phyloP scores from a whole-genome alignment of 2,329 filamentous ascomycete species.

The Didymella sp. region DNA sequence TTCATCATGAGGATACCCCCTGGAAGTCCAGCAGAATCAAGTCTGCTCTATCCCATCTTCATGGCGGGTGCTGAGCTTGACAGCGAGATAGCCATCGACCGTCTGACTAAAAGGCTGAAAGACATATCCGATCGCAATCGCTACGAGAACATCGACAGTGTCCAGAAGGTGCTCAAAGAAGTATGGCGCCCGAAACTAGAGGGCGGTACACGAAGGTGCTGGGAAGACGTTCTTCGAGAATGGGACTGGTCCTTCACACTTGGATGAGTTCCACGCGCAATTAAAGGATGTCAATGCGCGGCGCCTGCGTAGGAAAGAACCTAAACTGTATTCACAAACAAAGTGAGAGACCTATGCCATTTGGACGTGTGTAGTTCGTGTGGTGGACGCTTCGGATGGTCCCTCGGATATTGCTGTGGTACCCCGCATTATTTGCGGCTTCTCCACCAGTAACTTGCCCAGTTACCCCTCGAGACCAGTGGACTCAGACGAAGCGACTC shows the following conservation, averaged over 20 bases:
- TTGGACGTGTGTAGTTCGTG: background rate
- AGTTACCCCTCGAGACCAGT: slow-evolving; percentile 1
- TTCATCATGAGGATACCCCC: slow-evolving; percentile 46
- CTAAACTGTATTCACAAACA: too few relatives aligned
- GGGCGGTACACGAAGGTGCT: slow-evolving; percentile 39
- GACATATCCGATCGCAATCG: slow-evolving; percentile 44
- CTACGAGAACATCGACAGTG: slow-evolving; percentile 46
- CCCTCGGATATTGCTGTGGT: background rate
- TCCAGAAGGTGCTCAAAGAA: slow-evolving; percentile 46
- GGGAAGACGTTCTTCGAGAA: slow-evolving; percentile 47
- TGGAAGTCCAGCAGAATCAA: slow-evolving; percentile 45
- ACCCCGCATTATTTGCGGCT: slow-evolving; percentile 9
- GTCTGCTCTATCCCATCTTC: slow-evolving; percentile 47
- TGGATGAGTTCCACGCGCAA: slow-evolving; percentile 24
- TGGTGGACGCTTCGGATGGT: slow-evolving; percentile 2
- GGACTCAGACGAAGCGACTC: slow-evolving; percentile 12
- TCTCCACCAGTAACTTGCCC: background rate
- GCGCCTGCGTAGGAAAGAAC: background rate
- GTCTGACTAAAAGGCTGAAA: slow-evolving; percentile 40
- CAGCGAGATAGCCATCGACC: slow-evolving; percentile 37
- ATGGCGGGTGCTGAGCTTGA: slow-evolving; percentile 45
- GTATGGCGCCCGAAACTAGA: slow-evolving; percentile 44
- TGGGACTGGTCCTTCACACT: slow-evolving; percentile 48
- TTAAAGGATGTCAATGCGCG: background rate
- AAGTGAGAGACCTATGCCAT: background rate